A percentile compares a stretch with the other conserved stretches of the same genome.
Evolutionary conservation across 192 early-diverging fungal genomes (phyloP).

Genomic region (Phycomyces nitens): DNA sequence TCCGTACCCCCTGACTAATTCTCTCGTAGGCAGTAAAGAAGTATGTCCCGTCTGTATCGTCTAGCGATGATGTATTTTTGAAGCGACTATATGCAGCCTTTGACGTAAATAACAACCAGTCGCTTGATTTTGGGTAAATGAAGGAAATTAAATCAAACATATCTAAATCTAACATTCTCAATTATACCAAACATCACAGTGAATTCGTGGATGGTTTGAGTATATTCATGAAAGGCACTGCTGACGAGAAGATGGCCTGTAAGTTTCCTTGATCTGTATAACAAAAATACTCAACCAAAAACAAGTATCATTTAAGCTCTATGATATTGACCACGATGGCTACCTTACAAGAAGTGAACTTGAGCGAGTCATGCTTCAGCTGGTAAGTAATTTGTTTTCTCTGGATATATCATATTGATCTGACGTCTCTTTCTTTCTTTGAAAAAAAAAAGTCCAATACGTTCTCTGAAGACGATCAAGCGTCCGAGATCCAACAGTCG

Average conservation of each 20-base stretch:
- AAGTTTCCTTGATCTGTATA: background rate
- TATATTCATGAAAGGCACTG: conserved; percentile 74
- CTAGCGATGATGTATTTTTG: conserved; percentile 66
- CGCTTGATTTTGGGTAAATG: conserved; percentile 60
- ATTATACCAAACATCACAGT: conserved; percentile 24
- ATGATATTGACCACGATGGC: conserved; percentile 76
- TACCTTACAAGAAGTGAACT: conserved; percentile 69
- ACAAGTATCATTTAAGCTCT: conserved; percentile 72
- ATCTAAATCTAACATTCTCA: background rate
- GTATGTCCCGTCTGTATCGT: conserved; percentile 53
- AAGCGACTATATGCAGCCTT: conserved; percentile 77
- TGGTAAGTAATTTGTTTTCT: conserved; percentile 46
- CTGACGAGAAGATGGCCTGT: conserved; percentile 50
- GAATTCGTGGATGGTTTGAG: conserved; percentile 63
- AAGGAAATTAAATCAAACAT: conserved; percentile 22
- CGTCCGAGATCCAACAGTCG: conserved; percentile 54
- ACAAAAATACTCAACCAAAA: background rate
- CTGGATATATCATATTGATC: too few relatives aligned
- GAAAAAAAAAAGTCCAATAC: conserved; percentile 1
- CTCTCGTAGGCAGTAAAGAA: conserved; percentile 47
- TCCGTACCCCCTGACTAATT: background rate
- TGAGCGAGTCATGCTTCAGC: conserved; percentile 64
- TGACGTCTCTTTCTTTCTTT: background rate
- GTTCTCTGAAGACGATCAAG: conserved; percentile 66
- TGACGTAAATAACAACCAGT: conserved; percentile 63